Evolutionary conservation across 768 basidiomycete species (phyloP).

Genomic region (Amanita rimosa): DNA sequence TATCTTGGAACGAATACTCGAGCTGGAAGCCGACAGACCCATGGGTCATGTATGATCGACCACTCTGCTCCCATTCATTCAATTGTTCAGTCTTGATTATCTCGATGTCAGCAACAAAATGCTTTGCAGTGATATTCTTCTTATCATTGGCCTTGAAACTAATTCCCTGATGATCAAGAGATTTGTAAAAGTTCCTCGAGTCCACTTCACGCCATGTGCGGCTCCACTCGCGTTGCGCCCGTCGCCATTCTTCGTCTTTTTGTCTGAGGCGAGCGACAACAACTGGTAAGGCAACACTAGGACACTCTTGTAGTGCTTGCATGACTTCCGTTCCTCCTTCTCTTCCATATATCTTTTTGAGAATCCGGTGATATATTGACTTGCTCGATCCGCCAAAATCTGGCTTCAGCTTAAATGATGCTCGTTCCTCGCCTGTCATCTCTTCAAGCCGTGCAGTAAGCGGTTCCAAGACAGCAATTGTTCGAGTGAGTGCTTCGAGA

Average conservation of each 20-base stretch:
- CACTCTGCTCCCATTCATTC: constrained; percentile 22
- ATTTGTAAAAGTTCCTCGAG: constrained; percentile 96
- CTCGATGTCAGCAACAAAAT: constrained; percentile 77
- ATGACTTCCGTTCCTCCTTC: constrained; percentile 69
- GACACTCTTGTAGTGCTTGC: constrained; percentile 84
- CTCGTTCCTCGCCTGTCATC: constrained; percentile 83
- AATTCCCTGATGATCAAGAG: constrained; percentile 92
- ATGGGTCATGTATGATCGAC: constrained; percentile 26
- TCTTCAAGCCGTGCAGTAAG: constrained; percentile 73
- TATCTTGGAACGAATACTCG: constrained; percentile 69
- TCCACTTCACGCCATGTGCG: constrained; percentile 96
- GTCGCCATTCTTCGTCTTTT: constrained; percentile 96
- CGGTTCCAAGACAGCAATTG: constrained; percentile 87
- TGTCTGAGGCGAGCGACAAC: constrained; percentile 81
- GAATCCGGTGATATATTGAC: constrained; percentile 80
- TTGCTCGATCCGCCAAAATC: constrained; percentile 86
- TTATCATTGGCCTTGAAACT: constrained; percentile 95
- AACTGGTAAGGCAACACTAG: constrained; percentile 83
- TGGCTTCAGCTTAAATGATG: constrained; percentile 68
- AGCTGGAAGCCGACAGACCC: constrained; percentile 60
- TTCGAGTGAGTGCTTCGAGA: constrained; percentile 81
- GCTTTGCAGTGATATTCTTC: constrained; percentile 77
- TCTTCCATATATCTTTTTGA: constrained; percentile 90
- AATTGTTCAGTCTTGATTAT: constrained; percentile 49
- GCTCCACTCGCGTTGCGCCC: constrained; percentile 91